phyloP scores from a whole-genome alignment of 2,329 filamentous ascomycete genomes.

The Paecilomyces niveus region DNA sequence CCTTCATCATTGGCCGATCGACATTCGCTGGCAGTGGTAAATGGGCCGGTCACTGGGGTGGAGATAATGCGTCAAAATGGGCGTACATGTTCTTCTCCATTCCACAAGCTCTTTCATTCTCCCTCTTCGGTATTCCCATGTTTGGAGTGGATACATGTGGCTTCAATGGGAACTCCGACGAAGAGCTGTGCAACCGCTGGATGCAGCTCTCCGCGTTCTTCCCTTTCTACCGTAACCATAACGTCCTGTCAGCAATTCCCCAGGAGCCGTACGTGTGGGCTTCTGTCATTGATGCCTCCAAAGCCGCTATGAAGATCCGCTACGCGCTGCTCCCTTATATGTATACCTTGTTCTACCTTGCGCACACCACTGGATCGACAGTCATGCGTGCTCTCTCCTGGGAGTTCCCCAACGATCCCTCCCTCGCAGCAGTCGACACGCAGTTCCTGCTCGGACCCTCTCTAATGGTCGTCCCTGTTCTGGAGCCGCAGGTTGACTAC shows the following conservation, averaged over 20 bases:
- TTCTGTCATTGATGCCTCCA: constrained; percentile 58
- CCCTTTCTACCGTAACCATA: constrained; percentile 74
- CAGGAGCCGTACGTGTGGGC: constrained; percentile 70
- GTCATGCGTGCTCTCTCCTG: constrained; percentile 67
- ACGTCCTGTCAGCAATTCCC: constrained; percentile 50
- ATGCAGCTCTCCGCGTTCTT: constrained; percentile 69
- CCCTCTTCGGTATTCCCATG: constrained; percentile 70
- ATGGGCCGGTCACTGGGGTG: constrained; percentile 76
- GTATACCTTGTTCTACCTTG: constrained; percentile 64
- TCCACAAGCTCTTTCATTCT: constrained; percentile 68
- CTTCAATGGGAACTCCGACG: constrained; percentile 60
- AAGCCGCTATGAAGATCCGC: constrained; percentile 61
- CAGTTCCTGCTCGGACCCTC: constrained; percentile 66
- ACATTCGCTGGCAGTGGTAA: constrained; percentile 72
- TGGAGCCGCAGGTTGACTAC: constrained; percentile 52
- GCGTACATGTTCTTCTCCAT: constrained; percentile 70
- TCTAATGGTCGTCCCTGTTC: constrained; percentile 60
- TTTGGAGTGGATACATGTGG: constrained; percentile 66
- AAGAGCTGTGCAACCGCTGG: constrained; percentile 67
- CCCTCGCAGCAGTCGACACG: constrained; percentile 57
- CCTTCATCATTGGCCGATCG: constrained; percentile 76
- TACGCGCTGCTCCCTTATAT: constrained; percentile 68
- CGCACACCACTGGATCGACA: constrained; percentile 59
- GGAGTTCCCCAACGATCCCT: constrained; percentile 67
- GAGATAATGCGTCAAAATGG: constrained; percentile 66